Evolutionary conservation across 1,284 basidiomycete species (phyloP).

Genomic region (Wolfiporia cocos): DNA sequence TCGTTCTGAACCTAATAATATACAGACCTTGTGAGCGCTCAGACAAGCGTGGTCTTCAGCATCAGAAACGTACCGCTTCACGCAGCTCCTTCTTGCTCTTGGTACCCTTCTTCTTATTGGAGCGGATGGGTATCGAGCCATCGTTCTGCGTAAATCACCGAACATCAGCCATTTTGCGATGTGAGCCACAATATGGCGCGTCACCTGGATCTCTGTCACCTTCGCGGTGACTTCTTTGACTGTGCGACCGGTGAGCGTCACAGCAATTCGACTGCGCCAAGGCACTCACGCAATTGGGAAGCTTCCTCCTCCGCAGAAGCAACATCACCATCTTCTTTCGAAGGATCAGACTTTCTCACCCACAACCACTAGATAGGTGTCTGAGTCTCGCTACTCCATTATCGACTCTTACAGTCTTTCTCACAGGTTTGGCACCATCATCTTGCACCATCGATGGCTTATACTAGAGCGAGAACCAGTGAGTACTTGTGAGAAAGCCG

Average conservation of each 20-base stretch:
- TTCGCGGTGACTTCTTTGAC: constrained; percentile 51
- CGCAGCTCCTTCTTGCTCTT: constrained; percentile 70
- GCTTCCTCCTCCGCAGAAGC: constrained; percentile 43
- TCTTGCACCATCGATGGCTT: constrained; percentile 72
- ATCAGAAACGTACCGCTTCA: constrained; percentile 57
- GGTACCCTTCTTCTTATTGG: constrained; percentile 63
- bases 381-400: background rate
- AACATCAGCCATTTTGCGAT: constrained; percentile 1
- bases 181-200: constrained; percentile 2
- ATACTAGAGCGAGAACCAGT: constrained; percentile 34
- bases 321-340: constrained; percentile 17
- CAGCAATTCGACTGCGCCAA: background rate
- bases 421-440: constrained; percentile 65
- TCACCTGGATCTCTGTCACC: constrained; percentile 55
- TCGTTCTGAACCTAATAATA: constrained; percentile 46
- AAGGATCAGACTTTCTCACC: constrained; percentile 35
- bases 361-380: constrained; percentile 54
- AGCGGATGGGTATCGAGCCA: constrained; percentile 52
- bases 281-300: constrained; percentile 35
- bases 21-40: too few species aligned
- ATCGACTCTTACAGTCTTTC: constrained; percentile 12
- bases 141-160: constrained; percentile 43
- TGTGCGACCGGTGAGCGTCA: constrained; percentile 19
- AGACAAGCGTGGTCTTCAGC: too few species aligned
- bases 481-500: background rate